Conservation (phyloP, 2,329 filamentous ascomycete genomes). For the Colletotrichum spaethianum region DNA sequence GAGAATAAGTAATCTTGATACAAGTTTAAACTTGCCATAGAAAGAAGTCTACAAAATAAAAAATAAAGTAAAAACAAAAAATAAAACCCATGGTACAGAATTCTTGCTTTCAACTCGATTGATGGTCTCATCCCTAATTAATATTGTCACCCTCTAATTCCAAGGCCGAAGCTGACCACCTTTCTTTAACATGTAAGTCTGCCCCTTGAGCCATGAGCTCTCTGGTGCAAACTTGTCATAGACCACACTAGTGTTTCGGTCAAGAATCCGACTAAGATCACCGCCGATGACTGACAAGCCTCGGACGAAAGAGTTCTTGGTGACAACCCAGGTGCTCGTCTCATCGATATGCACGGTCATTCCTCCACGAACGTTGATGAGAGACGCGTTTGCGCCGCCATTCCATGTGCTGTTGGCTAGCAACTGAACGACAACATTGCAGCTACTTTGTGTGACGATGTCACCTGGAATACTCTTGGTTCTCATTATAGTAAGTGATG, state of each 20-base stretch:
- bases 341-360: conserved; percentile 10
- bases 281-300: conserved; percentile 19
- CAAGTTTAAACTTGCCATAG: no score
- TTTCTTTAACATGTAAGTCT: conserved; percentile 7
- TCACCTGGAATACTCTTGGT: neutral
- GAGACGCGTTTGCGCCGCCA: neutral
- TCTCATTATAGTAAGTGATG: conserved; percentile 2
- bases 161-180: conserved; percentile 17
- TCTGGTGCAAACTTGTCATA: conserved; percentile 18
- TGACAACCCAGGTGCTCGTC: conserved; percentile 16
- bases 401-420: conserved; percentile 16
- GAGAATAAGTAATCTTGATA: no score
- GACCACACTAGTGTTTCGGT: neutral
- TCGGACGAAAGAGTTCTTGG: conserved; percentile 19
- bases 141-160: neutral
- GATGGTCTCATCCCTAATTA: no score
- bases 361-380: conserved; percentile 6
- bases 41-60: no score
- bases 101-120: no score
- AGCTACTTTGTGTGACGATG: neutral
- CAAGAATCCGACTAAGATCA: neutral
- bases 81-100: no score
- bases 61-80: no score
- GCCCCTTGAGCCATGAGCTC: conserved; percentile 16
- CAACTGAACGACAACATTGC: neutral